These are phyloP conservation scores for Coemansia javaensis DNA, from an alignment of 192 early-diverging fungal species.

Conservation along the genomic window DNA sequence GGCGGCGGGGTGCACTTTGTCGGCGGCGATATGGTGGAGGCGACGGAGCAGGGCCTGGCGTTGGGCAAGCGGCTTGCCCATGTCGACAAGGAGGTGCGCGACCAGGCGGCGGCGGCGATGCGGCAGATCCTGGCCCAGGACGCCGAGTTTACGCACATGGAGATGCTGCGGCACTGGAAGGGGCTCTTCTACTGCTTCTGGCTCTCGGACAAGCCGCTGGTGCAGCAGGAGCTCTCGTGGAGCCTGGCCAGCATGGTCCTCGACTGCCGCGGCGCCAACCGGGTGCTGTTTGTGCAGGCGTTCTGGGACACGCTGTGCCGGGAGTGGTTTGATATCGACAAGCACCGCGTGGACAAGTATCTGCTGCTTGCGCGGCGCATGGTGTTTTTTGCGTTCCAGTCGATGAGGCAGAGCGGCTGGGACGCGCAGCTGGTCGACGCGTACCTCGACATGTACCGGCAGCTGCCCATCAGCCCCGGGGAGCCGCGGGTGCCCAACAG, in stretches of 20 bases:
- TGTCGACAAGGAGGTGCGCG: constrained; percentile 45
- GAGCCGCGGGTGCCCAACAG: constrained; percentile 39
- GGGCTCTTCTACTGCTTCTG: constrained; percentile 93
- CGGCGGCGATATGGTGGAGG: constrained; percentile 18
- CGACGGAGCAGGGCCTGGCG: constrained; percentile 28
- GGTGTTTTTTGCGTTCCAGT: constrained; percentile 31
- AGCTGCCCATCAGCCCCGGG: constrained; percentile 19
- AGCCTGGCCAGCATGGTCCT: constrained; percentile 57
- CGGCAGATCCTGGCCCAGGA: constrained; percentile 10
- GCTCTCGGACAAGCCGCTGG: constrained; percentile 92
- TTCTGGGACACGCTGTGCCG: constrained; percentile 51
- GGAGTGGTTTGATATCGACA: constrained; percentile 49
- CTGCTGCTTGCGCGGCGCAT: constrained; percentile 40
- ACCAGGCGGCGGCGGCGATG: constrained; percentile 26
- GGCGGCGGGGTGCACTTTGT: not conserved
- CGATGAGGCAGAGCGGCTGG: constrained; percentile 38
- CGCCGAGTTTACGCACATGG: constrained; percentile 52
- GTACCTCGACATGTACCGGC: constrained; percentile 18
- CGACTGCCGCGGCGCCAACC: constrained; percentile 29
- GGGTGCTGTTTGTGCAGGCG: constrained; percentile 28
- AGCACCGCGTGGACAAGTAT: constrained; percentile 48
- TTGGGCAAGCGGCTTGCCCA: constrained; percentile 44
- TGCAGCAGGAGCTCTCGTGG: constrained; percentile 85
- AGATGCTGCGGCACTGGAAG: constrained; percentile 85
- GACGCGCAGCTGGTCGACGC: constrained; percentile 20